Percentiles rank a stretch among this genome's conserved stretches.
Evolutionary conservation across 176 grass and related monocot species (phyloP).

Genomic region (Bromus sterilis): DNA sequence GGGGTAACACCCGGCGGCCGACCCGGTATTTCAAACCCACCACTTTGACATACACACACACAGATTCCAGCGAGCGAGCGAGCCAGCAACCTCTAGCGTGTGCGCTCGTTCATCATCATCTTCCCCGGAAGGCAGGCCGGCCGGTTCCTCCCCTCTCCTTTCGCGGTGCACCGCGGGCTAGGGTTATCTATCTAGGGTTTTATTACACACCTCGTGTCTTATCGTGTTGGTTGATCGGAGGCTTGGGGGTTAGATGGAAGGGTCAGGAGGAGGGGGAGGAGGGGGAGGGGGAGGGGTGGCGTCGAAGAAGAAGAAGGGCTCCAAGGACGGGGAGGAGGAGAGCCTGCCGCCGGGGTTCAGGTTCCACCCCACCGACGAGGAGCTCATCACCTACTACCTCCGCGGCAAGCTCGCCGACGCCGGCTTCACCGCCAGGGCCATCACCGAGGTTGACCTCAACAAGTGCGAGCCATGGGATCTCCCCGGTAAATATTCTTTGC

Average conservation of each 20-base stretch:
- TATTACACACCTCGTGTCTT: background rate
- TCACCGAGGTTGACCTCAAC: conserved; percentile 92
- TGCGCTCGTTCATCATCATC: background rate
- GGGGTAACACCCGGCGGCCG: conserved; percentile 9
- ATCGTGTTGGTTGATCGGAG: background rate
- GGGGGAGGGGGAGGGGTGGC: conserved; percentile 14
- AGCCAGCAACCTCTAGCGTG: background rate
- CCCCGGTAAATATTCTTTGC: conserved; percentile 43
- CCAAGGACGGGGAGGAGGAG: conserved; percentile 30
- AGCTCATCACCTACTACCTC: conserved; percentile 96
- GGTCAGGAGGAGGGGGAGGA: conserved; percentile 19
- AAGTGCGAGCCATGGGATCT: conserved; percentile 99
- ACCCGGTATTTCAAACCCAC: background rate
- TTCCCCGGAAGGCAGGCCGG: background rate
- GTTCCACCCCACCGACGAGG: conserved; percentile 96
- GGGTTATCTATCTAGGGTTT: conserved; percentile 23
- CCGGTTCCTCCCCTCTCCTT: too few relatives aligned
- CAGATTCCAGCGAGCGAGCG: background rate
- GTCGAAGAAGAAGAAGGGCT: conserved; percentile 23
- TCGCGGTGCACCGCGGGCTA: background rate
- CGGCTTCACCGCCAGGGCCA: conserved; percentile 75
- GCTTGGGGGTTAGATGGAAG: conserved; percentile 10
- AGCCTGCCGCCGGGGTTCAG: conserved; percentile 89
- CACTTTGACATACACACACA: background rate
- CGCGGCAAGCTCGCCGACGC: conserved; percentile 60